These are phyloP conservation scores for Tetrapyrgos nigripes DNA, from an alignment of 1,284 basidiomycete genomes.

Conservation along the genomic window DNA sequence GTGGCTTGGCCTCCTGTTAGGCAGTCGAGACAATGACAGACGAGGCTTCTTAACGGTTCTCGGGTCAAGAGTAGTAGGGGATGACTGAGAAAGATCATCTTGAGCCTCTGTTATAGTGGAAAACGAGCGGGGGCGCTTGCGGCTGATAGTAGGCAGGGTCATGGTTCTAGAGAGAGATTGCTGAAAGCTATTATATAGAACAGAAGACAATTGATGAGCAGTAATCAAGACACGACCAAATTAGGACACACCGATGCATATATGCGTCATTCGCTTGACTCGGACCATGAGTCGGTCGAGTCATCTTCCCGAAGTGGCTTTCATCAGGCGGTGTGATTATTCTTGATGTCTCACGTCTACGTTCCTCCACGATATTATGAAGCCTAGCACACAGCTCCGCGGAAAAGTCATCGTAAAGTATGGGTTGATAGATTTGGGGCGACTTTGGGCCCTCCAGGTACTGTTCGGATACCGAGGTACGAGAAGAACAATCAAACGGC, in stretches of 20 bases:
- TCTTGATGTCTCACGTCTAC: background rate
- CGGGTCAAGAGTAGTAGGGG: background rate
- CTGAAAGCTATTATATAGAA: background rate
- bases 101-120: background rate
- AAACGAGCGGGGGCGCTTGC: background rate
- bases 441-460: background rate
- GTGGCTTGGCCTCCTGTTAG: background rate
- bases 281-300: background rate
- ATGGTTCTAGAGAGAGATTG: background rate
- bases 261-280: background rate
- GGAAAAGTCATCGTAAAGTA: background rate
- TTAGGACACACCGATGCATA: background rate
- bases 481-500: slow-evolving; percentile 5
- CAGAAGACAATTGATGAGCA: no score
- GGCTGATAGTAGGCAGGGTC: background rate
- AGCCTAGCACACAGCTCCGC: slow-evolving; percentile 3
- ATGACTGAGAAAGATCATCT: background rate
- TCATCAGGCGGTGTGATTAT: background rate
- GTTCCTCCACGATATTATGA: background rate
- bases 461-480: slow-evolving; percentile 5
- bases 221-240: background rate
- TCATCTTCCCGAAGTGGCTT: background rate
- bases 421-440: background rate
- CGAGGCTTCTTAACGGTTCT: background rate
- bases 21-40: background rate